phyloP scores from a whole-genome alignment of 1,284 basidiomycete species.

The Abortiporus biennis region DNA sequence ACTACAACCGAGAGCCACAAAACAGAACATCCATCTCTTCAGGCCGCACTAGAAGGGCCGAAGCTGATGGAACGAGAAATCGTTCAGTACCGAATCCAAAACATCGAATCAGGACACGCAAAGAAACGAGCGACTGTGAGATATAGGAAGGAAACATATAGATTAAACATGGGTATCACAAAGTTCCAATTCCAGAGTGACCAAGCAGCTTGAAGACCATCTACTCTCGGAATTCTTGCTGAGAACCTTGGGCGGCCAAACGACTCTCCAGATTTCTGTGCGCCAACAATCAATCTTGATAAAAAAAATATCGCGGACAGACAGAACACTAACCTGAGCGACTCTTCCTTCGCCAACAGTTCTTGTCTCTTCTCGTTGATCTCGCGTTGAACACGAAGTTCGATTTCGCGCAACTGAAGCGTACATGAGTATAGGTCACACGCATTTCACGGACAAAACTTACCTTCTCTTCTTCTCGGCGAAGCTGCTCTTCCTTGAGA shows the following conservation, averaged over 20 bases:
- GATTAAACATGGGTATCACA: too few relatives aligned
- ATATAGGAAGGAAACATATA: neutral
- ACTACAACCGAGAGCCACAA: neutral
- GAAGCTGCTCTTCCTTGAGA: conserved; percentile 98
- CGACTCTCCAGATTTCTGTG: conserved; percentile 83
- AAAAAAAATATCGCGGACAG: conserved; percentile 1
- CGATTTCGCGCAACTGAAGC: conserved; percentile 87
- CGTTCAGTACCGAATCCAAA: too few relatives aligned
- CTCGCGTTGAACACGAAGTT: conserved; percentile 97
- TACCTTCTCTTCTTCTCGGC: conserved; percentile 94
- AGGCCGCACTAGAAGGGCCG: neutral
- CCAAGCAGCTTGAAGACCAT: too few relatives aligned
- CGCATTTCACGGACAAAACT: conserved; percentile 9
- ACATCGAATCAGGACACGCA: too few relatives aligned
- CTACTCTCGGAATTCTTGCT: conserved; percentile 29
- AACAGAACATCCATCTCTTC: neutral
- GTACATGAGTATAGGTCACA: neutral
- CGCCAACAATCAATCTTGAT: neutral
- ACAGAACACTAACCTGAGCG: conserved; percentile 55
- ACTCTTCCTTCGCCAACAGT: conserved; percentile 89
- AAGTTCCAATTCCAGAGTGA: too few relatives aligned
- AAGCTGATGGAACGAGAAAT: conserved; percentile 6
- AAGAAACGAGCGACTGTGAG: neutral
- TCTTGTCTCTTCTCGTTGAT: conserved; percentile 99
- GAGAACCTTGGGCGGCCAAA: conserved; percentile 73